Base-by-base conservation (phyloP, 2,329 filamentous ascomycete species). In the Cercospora zeina region DNA sequence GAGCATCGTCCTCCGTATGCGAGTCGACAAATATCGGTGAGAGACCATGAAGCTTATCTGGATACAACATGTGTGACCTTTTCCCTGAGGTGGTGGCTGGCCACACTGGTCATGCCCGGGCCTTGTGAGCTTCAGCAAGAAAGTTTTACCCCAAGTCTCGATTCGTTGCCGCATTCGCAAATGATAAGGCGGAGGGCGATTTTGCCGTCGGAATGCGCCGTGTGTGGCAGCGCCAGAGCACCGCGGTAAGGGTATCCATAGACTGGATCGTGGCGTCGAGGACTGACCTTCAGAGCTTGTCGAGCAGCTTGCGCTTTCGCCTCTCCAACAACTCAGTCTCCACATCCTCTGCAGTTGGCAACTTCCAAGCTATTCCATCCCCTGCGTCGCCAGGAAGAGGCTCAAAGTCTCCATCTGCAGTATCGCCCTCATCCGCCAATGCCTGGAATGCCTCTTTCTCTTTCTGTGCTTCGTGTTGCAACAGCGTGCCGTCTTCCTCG, bases 341-440 rank as follows among this genome's bases (percentile, higher is more conserved):
- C n/a, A 97, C 93, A 75, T 97, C 91, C 19, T 96, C 91, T 61
- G 91, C 78, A 4, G 89, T 93, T 8, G 95, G 95, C 71, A 97
- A 76, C 65, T 85, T 85, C 93, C 93, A 97, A 51, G 81, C 84
- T 37, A 87, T 80, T 0, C 93, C 93, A 74, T 96, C 92, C 1
- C 92, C 93, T 2, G 81, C 81, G 77, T 97, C 92, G 0, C 93
- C 95, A 0, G 95, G 95, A 69, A 99, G 78, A 37, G 91, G 83
- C 70, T 95, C 87, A 92, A 93, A 97, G 51, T 77, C 75, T 21
- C 68, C 71, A 53, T 74, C 70, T 50, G 66, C 64, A n/a, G 54
- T 54, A 37, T 69, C 67, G n/a, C 56, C 67, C 27, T 77, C 84
- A 59, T 80, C 80, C 65, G 88, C 75, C 70, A 96, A 79, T 64